Base-by-base conservation (phyloP, 1,139 yeast genomes). In the Taphrina flavorubra region DNA sequence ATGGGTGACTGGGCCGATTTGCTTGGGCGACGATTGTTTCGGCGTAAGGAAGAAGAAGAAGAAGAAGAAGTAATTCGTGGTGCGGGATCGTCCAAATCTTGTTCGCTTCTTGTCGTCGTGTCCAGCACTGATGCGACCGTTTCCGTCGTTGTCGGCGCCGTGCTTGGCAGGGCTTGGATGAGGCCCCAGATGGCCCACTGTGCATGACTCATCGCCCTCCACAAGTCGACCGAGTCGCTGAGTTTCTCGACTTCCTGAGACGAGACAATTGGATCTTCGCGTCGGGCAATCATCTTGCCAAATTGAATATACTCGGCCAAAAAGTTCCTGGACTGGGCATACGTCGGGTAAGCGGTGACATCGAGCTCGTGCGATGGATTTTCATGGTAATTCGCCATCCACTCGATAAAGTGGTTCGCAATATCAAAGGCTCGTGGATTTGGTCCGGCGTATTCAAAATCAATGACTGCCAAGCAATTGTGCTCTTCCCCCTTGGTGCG, bases 361-460 rank as follows among this genome's bases (percentile, higher is more conserved):
- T 85, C 82, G 49, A 89, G 81, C 68, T 80, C 84, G 75, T 88
- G 86, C 1, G 96, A 85, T 68, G 78, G 78, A 31, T 88, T 85
- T 74, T 88, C 86, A 75, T 89, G 91, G 77, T 92, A 94, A 79
- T 94, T 91, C 53, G 91, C 85, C 98, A 92, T 94, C 99, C 99
- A 94, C 79, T 94, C 99, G 72, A 90, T 85, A 69, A 86, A 83
- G 79, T 94, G 98, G 77, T 94, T 92, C 20, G 92, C 92, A 69
- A 94, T 85, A 77, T 94, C 99, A 76, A 82, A 90, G 0, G 96
- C 97, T 0, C 97, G 92, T 68, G 88, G 83, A 76, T 92, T 94
- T n/a, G 97, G 88, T 1, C 97, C 97, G 0, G 97, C 87, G 77
- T 92, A 94, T 79, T 94, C 99, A 77, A 94, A 94, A 78, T 94